Percentiles rank a stretch among this genome's conserved stretches.
Evolutionary conservation across 805 yeast species (phyloP).

Genomic region (Clavispora asparagi): DNA sequence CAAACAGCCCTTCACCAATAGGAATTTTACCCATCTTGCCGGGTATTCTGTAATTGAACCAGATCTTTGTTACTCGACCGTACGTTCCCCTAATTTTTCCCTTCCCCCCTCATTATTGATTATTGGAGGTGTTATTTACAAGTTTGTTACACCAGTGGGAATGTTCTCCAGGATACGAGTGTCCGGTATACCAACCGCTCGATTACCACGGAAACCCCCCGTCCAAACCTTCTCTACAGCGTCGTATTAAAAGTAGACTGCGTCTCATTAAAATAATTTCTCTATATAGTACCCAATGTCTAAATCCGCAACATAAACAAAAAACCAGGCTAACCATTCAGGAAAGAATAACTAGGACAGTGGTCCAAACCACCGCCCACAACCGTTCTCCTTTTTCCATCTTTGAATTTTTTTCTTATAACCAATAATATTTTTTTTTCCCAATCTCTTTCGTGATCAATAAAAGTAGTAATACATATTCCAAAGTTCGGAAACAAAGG

Average conservation of each 20-base stretch:
- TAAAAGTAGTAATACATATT: constrained; percentile 8
- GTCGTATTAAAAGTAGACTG: constrained; percentile 4
- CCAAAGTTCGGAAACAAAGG: constrained; percentile 4
- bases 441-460: constrained; percentile 9
- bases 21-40: no score
- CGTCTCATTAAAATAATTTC: constrained; percentile 22
- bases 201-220: no score
- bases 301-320: constrained; percentile 23
- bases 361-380: constrained; percentile 5
- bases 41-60: no score
- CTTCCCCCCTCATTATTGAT: no score
- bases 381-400: constrained; percentile 9
- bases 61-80: no score
- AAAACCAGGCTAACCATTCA: background rate
- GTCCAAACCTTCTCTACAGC: no score
- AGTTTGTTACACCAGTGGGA: no score
- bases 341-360: constrained; percentile 10
- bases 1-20: no score
- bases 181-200: no score
- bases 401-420: background rate
- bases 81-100: no score
- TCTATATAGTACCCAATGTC: constrained; percentile 36
- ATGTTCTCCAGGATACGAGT: no score
- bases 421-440: constrained; percentile 4
- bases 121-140: no score